Conservation (phyloP, 1,284 basidiomycete genomes). For the Rhodotorula sp. region DNA sequence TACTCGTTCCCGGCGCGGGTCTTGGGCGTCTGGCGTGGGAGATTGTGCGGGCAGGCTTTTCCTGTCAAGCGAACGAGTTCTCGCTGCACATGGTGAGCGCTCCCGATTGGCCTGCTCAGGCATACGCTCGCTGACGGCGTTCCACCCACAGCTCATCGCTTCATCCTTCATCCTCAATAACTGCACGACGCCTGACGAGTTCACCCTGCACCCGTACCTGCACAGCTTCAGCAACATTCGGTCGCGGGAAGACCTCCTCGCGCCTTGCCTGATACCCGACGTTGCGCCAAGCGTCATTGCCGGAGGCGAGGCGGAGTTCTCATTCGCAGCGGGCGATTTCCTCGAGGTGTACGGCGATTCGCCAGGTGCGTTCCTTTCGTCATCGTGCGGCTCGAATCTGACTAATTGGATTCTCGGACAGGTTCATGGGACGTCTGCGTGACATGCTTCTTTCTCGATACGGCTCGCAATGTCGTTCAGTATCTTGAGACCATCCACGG, state of each 20-base stretch:
- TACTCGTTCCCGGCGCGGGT: slow-evolving; percentile 84
- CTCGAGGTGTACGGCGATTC: slow-evolving; percentile 76
- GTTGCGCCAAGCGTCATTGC: slow-evolving; percentile 73
- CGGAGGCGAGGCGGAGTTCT: slow-evolving; percentile 58
- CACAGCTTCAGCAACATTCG: slow-evolving; percentile 82
- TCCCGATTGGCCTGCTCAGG: slow-evolving; percentile 44
- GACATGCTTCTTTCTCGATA: slow-evolving; percentile 98
- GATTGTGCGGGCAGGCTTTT: slow-evolving; percentile 61
- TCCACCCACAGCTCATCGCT: slow-evolving; percentile 24
- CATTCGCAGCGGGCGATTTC: slow-evolving; percentile 87
- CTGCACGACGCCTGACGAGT: slow-evolving; percentile 63
- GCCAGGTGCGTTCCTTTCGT: slow-evolving; percentile 43
- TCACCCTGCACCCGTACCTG: slow-evolving; percentile 80
- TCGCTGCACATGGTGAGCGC: slow-evolving; percentile 87
- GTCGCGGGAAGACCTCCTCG: slow-evolving; percentile 62
- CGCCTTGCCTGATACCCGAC: slow-evolving; percentile 72
- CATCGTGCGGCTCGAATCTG: slow-evolving; percentile 41
- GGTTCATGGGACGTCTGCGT: slow-evolving; percentile 83
- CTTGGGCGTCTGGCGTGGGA: slow-evolving; percentile 83
- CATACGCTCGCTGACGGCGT: background rate
- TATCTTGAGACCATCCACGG: slow-evolving; percentile 79
- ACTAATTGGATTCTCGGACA: slow-evolving; percentile 45
- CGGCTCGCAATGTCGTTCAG: slow-evolving; percentile 87
- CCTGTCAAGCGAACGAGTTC: slow-evolving; percentile 74
- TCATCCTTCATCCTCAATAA: slow-evolving; percentile 48